These are phyloP conservation scores for Oryza nivara DNA, from an alignment of 176 grass and related monocot species.

Conservation along the genomic window DNA sequence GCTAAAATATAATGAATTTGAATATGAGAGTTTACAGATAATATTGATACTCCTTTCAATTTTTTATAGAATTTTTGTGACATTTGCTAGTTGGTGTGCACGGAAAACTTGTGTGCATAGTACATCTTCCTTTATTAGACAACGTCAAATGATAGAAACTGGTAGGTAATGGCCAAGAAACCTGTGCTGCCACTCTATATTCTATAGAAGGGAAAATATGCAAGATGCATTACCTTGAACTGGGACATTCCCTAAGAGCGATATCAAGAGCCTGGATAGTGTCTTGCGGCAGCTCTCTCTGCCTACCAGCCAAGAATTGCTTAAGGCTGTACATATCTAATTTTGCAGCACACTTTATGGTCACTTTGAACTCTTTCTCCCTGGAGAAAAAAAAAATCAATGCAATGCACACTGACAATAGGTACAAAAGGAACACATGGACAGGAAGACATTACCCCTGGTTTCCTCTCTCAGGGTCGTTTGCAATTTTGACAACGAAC, in stretches of 20 bases:
- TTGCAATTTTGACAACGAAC: constrained; percentile 52
- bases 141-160: background rate
- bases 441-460: constrained; percentile 34
- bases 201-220: background rate
- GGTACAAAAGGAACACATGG: background rate
- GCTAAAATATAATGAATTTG: too few relatives aligned
- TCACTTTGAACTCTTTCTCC: constrained; percentile 49
- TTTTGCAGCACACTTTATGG: constrained; percentile 52
- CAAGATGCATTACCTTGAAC: constrained; percentile 4
- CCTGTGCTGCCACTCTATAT: too few relatives aligned
- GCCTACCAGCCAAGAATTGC: constrained; percentile 46
- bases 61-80: too few relatives aligned
- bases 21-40: too few relatives aligned
- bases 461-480: background rate
- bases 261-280: constrained; percentile 74
- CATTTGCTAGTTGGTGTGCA: too few relatives aligned
- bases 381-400: constrained; percentile 2
- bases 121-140: too few relatives aligned
- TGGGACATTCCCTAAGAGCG: constrained; percentile 61
- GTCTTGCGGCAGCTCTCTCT: constrained; percentile 60
- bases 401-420: background rate
- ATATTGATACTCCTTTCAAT: too few relatives aligned
- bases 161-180: background rate
- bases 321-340: constrained; percentile 47
- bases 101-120: too few relatives aligned